Evolutionary conservation across 1,139 yeast genomes (phyloP), one percentile per base, ranked within the genome.

Genomic region (Eremothecium cymbalariae): DNA sequence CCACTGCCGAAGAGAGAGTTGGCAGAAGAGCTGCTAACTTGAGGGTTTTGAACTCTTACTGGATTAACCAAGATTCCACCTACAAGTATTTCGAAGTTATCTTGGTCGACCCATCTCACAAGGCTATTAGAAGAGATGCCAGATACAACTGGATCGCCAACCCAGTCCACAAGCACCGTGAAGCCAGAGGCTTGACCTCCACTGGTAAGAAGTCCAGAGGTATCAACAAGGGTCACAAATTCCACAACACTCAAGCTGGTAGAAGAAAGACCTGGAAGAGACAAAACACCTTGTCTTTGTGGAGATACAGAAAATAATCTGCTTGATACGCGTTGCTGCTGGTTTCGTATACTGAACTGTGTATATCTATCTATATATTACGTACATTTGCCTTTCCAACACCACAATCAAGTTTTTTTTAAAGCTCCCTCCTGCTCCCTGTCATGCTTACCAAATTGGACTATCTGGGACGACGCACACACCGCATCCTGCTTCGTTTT

Each of bases 81-180:
- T 90, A 90, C 94, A 90, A 90, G 79, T 90, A 86, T 86, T 90
- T 68, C 63, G 98, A 90, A 74, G 95, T 90, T 57, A 86, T 88
- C 70, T 77, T 85, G 58, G 86, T 90, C 59, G 98, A 90, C 64
- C 98, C 98, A 63, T 75, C 78, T 62, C 98, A 90, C 83, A 82
- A 84, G 75, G 98, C 96, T 55, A 86, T 90, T 79, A 88, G 96
- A 77, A 84, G 94, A 71, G 96, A 88, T 63, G 80, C 98, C 58
- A 82, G 93, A 74, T 79, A 79, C 94, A 90, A 93, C 96, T 90
- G 98, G 98, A 90, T 90, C 71, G 85, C 72, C 65, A 84, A 85
- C 84, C 95, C 98, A 63, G 98, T 90, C 56, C 98, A 90, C 94
- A 90, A 90, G 83, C 96, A 85, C 84, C 86, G 98, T 76, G 98